Percentiles rank a stretch among this genome's conserved stretches.
phyloP scores from a whole-genome alignment of 441 rosid species.

The Geranium incanum region DNA sequence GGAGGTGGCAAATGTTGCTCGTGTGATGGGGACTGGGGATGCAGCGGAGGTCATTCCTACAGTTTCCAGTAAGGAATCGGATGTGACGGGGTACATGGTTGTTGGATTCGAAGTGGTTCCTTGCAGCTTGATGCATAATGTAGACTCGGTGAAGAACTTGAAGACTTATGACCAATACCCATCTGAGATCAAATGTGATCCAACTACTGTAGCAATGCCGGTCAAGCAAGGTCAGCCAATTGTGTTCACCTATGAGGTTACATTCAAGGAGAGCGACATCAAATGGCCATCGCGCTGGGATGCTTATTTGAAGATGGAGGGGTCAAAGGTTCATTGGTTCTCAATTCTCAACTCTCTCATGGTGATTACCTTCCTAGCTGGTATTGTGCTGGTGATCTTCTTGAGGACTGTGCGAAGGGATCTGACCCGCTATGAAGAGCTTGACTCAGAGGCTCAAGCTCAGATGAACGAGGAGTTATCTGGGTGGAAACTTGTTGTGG shows the following conservation, averaged over 20 bases:
- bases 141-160: constrained; percentile 39
- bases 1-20: constrained; percentile 55
- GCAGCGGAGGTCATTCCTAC: constrained; percentile 66
- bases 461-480: constrained; percentile 32
- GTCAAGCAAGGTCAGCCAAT: constrained; percentile 64
- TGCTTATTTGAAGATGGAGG: constrained; percentile 82
- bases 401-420: constrained; percentile 30
- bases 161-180: constrained; percentile 54
- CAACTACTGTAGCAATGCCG: constrained; percentile 53
- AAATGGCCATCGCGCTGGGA: constrained; percentile 89
- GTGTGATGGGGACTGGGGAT: constrained; percentile 81
- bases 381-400: constrained; percentile 29
- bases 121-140: constrained; percentile 52
- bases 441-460: constrained; percentile 30
- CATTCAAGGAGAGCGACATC: constrained; percentile 58
- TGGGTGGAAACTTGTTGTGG: constrained; percentile 30
- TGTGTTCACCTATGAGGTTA: constrained; percentile 64
- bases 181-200: constrained; percentile 59
- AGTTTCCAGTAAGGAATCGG: constrained; percentile 32
- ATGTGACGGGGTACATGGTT: constrained; percentile 60
- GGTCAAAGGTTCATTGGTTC: constrained; percentile 40
- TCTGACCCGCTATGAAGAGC: constrained; percentile 26
- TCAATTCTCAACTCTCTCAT: constrained; percentile 31
- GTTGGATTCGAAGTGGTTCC: constrained; percentile 84
- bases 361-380: constrained; percentile 29